phyloP scores from a whole-genome alignment of 2,329 filamentous ascomycete genomes.

The Ophiostoma quercus region DNA sequence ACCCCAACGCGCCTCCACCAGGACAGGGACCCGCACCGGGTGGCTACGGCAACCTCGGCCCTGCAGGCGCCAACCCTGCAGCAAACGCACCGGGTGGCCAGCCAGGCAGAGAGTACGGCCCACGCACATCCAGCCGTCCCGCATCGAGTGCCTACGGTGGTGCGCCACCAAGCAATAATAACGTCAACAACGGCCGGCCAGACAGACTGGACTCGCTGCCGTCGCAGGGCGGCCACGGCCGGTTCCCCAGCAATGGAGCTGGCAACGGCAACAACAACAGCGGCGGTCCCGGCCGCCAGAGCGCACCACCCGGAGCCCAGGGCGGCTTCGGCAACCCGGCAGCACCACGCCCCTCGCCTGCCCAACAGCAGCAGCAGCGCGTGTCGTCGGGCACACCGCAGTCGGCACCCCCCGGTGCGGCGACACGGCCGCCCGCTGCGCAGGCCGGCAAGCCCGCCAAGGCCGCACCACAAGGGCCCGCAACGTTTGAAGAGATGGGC shows the following conservation, averaged over 20 bases:
- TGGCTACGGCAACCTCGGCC: constrained; percentile 12
- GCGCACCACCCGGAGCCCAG: constrained; percentile 33
- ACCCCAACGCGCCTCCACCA: constrained; percentile 23
- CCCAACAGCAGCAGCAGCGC: constrained; percentile 16
- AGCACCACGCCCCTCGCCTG: constrained; percentile 12
- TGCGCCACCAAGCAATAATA: neutral
- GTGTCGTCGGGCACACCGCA: constrained; percentile 15
- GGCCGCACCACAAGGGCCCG: constrained; percentile 61
- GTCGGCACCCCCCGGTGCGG: neutral
- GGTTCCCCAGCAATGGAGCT: constrained; percentile 14
- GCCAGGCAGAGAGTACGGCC: constrained; percentile 38
- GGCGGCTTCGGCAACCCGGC: neutral
- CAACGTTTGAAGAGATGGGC: constrained; percentile 98
- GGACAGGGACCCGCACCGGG: neutral
- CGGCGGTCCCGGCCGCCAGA: constrained; percentile 34
- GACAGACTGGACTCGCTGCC: constrained; percentile 32
- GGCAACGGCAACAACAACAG: constrained; percentile 26
- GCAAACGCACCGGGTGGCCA: constrained; percentile 21
- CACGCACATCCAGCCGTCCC: constrained; percentile 36
- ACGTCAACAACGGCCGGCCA: constrained; percentile 26
- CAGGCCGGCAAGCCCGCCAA: constrained; percentile 17
- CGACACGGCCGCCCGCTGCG: constrained; percentile 15
- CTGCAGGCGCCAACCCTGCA: constrained; percentile 22
- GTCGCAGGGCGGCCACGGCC: constrained; percentile 20
- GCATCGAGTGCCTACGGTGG: constrained; percentile 30